Evolutionary conservation across 73 alveolate species (phyloP), one percentile per base, ranked within the genome.

Genomic region (Symbiodinium natans): DNA sequence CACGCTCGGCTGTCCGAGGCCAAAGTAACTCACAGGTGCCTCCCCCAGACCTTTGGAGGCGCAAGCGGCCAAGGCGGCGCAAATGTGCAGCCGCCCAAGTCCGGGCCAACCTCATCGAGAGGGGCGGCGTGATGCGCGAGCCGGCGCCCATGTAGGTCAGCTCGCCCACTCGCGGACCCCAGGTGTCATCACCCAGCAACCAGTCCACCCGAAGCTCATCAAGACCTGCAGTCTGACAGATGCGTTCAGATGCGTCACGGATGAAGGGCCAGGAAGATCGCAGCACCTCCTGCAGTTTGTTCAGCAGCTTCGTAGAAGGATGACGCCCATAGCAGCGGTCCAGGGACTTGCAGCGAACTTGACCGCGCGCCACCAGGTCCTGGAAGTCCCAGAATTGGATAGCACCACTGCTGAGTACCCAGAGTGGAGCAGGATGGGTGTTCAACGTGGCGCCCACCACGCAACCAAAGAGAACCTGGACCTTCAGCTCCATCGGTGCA

Each of bases 101-200:
- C 42, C 92, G 46, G 34, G 98, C 98, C 92, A 92, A 25, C 34
- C 98, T 92, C 98, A 92, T 77, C n/a, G 98, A 83, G 56, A 92
- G 54, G 1, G 97, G 97, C 48, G 97, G 97, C 41, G 83, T 75
- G 52, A 90, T 42, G 33, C 86, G 87, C 29, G 88, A 90, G 77
- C 98, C 98, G 36, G 98, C 98, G 46, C 98, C 98, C 98, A 92
- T 75, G 92, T 92, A 92, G 43, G 98, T 92, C 71, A 92, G 71
- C 83, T 92, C 98, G n/a, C 98, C 98, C 13, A 92, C 82, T 36
- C 98, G 92, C 6, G 98, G 84, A 38, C 98, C 98, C 98, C 98
- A 92, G 29, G 63, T 33, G 23, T 41, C 92, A 48, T 74, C 90
- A 0, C 98, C 98, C 63, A 92, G 68, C 23, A 92, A 80, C 98